Evolutionary conservation across 345 rosid species (phyloP).

Genomic region (Passiflora organensis): DNA sequence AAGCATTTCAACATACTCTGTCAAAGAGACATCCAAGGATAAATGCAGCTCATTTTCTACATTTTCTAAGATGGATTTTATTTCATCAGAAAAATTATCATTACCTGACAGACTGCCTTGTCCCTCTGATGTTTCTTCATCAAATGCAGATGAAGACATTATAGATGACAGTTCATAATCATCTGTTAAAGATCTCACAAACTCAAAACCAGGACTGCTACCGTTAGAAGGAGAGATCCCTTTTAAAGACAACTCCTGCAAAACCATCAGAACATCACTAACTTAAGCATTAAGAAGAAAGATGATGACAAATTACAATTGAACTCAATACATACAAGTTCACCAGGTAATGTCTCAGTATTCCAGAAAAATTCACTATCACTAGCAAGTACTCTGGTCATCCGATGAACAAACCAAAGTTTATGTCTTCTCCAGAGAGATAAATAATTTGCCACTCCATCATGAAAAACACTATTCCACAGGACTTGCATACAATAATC

Average conservation of each 20-base stretch:
- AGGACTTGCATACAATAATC: conserved; percentile 65
- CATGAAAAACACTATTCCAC: conserved; percentile 91
- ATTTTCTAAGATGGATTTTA: conserved; percentile 39
- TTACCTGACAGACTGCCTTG: conserved; percentile 16
- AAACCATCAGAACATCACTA: conserved; percentile 20
- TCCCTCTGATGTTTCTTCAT: conserved; percentile 22
- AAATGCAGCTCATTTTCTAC: conserved; percentile 57
- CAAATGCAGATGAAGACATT: conserved; percentile 12
- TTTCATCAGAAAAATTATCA: conserved; percentile 18
- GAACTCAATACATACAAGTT: conserved; percentile 29
- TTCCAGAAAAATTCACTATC: conserved; percentile 11
- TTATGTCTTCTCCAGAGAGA: conserved; percentile 62
- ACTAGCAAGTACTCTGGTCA: conserved; percentile 17
- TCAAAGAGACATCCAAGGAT: conserved; percentile 42
- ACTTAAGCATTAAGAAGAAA: conserved; percentile 1
- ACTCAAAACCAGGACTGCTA: conserved; percentile 45
- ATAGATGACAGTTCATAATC: conserved; percentile 11
- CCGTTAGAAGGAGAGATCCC: conserved; percentile 29
- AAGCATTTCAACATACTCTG: conserved; percentile 42
- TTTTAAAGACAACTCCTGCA: conserved; percentile 35
- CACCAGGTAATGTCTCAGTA: conserved; percentile 21
- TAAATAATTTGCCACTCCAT: conserved; percentile 43
- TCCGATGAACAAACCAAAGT: conserved; percentile 54
- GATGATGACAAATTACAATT: neutral
- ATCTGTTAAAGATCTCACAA: conserved; percentile 21